Evolutionary conservation across 805 yeast species (phyloP).

Genomic region (Wickerhamomyces xylosicus): DNA sequence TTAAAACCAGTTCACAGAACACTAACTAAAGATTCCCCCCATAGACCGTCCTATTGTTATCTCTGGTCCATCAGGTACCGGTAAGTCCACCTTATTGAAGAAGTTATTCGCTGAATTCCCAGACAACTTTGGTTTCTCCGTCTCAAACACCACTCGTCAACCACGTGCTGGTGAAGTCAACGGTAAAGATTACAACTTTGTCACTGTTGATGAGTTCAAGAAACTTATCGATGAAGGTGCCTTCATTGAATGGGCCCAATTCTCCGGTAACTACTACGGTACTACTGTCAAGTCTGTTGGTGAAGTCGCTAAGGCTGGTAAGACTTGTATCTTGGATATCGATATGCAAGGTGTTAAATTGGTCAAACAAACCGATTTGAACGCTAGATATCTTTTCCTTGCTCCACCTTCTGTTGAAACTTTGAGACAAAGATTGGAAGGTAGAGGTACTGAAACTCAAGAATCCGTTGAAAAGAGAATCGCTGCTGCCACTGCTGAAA

Average conservation of each 20-base stretch:
- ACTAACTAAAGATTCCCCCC: conserved; percentile 8
- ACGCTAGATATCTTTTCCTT: conserved; percentile 78
- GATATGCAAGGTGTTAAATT: conserved; percentile 99
- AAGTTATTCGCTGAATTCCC: conserved; percentile 87
- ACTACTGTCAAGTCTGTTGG: conserved; percentile 82
- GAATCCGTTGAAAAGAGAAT: conserved; percentile 81
- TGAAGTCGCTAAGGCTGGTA: conserved; percentile 42
- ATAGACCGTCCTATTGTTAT: conserved; percentile 79
- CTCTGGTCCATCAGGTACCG: conserved; percentile 95
- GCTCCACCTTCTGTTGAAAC: conserved; percentile 89
- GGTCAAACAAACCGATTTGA: conserved; percentile 72
- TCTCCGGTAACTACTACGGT: conserved; percentile 96
- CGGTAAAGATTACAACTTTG: conserved; percentile 86
- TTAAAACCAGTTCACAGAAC: neutral
- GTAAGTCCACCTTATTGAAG: conserved; percentile 89
- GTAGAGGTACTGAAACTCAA: conserved; percentile 91
- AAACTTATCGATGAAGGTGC: conserved; percentile 59
- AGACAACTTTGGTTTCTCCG: conserved; percentile 83
- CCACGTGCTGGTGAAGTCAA: conserved; percentile 90
- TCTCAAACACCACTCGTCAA: conserved; percentile 83
- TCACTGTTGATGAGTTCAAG: conserved; percentile 71
- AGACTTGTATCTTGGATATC: conserved; percentile 85
- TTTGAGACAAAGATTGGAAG: conserved; percentile 62
- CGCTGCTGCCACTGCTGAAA: conserved; percentile 77
- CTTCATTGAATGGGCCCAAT: conserved; percentile 96